Conservation (phyloP, 2,329 filamentous ascomycete species). For the Xylaria sp. region DNA sequence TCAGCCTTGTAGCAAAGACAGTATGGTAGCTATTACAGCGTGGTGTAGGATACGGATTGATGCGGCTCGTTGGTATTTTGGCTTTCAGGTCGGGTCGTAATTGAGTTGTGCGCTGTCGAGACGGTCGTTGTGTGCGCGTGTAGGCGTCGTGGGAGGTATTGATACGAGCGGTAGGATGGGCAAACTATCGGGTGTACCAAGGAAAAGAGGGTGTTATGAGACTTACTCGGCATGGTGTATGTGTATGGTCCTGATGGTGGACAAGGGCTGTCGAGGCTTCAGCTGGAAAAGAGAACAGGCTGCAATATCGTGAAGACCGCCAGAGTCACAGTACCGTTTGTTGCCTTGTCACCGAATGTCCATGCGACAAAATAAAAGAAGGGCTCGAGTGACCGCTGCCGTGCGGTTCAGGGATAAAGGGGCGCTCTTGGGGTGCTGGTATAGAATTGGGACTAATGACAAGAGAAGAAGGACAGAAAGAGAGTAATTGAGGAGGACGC, state of each 20-base stretch:
- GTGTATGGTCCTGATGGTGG: constrained; percentile 29
- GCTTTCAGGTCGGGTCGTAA: not conserved
- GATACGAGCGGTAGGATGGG: not conserved
- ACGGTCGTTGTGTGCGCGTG: constrained; percentile 12
- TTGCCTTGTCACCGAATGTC: constrained; percentile 31
- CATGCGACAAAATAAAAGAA: constrained; percentile 24
- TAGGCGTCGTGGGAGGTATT: not conserved
- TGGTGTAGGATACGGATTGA: constrained; percentile 1
- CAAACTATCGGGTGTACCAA: constrained; percentile 8
- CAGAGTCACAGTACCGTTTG: constrained; percentile 21
- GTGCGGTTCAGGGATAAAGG: not conserved
- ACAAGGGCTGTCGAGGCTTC: constrained; percentile 34
- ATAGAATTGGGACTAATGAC: constrained; percentile 15
- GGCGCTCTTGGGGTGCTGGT: constrained; percentile 1
- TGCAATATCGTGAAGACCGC: constrained; percentile 12
- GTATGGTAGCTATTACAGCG: not conserved
- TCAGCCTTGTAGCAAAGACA: not conserved
- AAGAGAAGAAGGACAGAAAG: constrained; percentile 6
- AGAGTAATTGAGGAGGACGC: not conserved
- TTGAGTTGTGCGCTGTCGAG: not conserved
- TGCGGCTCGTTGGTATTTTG: constrained; percentile 15
- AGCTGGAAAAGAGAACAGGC: constrained; percentile 20
- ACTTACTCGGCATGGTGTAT: constrained; percentile 49
- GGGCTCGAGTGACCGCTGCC: constrained; percentile 1
- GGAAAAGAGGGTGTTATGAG: constrained; percentile 13